These are phyloP conservation scores for Mycothermus thermophilus DNA, from an alignment of 495 filamentous ascomycete species.

Conservation along the genomic window DNA sequence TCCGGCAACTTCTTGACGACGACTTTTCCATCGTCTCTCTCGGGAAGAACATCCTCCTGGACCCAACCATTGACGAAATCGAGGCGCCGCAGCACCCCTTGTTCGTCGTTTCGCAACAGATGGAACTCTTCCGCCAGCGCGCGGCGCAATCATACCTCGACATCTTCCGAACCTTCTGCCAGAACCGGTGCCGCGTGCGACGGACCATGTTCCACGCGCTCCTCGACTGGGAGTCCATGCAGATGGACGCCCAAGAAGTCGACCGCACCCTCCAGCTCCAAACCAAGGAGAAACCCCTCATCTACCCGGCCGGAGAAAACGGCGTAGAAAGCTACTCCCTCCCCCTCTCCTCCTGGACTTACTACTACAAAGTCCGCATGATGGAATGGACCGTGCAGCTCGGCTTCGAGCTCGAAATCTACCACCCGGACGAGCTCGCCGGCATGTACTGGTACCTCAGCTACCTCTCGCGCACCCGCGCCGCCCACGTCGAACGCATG, in stretches of 20 bases:
- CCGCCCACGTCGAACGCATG: conserved; percentile 56
- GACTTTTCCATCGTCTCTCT: conserved; percentile 66
- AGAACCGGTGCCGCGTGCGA: conserved; percentile 80
- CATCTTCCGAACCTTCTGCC: conserved; percentile 65
- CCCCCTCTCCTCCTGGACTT: conserved; percentile 77
- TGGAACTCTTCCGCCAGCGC: conserved; percentile 68
- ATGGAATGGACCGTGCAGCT: conserved; percentile 83
- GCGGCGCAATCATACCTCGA: conserved; percentile 68
- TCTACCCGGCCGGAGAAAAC: conserved; percentile 16
- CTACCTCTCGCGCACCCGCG: conserved; percentile 40
- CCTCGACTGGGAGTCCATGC: conserved; percentile 71
- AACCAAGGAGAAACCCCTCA: conserved; percentile 45
- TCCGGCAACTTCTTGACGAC: conserved; percentile 61
- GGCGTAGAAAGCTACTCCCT: conserved; percentile 33
- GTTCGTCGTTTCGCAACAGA: conserved; percentile 57
- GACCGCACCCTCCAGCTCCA: conserved; percentile 56
- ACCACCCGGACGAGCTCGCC: conserved; percentile 71
- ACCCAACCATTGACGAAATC: conserved; percentile 56
- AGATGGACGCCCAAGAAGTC: conserved; percentile 67
- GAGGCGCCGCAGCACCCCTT: conserved; percentile 67
- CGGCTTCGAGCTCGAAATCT: conserved; percentile 89
- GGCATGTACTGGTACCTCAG: conserved; percentile 83
- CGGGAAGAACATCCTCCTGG: conserved; percentile 54
- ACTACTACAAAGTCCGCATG: conserved; percentile 72
- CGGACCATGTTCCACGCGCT: conserved; percentile 71